These are phyloP conservation scores for Monosporozyma aerobia DNA, from an alignment of 805 yeast genomes.

Conservation along the genomic window DNA sequence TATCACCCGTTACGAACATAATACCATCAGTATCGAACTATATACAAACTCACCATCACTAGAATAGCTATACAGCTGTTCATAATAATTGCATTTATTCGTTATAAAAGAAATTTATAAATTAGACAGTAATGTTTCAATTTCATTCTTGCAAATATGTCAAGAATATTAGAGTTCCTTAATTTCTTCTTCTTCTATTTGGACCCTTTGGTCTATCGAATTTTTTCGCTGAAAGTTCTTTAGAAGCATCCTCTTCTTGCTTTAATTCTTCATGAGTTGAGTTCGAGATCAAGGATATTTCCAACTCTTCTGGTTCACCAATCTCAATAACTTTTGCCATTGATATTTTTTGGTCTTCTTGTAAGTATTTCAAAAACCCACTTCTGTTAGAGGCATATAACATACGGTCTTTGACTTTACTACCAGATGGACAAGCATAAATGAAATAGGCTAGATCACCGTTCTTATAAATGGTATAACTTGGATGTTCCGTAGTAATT, in stretches of 20 bases:
- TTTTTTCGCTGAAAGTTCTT: conserved; percentile 17
- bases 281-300: conserved; percentile 31
- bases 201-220: conserved; percentile 67
- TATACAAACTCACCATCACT: no score
- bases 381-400: conserved; percentile 74
- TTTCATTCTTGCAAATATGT: background rate
- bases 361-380: conserved; percentile 47
- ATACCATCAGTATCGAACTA: no score
- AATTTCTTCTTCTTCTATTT: conserved; percentile 36
- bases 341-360: conserved; percentile 28
- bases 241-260: conserved; percentile 8
- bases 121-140: background rate
- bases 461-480: conserved; percentile 46
- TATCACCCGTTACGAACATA: no score
- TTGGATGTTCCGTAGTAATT: conserved; percentile 41
- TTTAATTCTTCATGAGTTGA: conserved; percentile 30
- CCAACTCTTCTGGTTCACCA: conserved; percentile 66
- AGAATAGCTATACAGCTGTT: background rate
- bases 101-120: background rate
- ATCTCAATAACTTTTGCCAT: conserved; percentile 50
- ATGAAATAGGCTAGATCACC: conserved; percentile 46
- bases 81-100: background rate
- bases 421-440: conserved; percentile 83
- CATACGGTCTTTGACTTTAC: conserved; percentile 87
- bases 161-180: background rate